Base-by-base conservation (phyloP, 768 basidiomycete genomes). In the Chlorophyllum brunneum region DNA sequence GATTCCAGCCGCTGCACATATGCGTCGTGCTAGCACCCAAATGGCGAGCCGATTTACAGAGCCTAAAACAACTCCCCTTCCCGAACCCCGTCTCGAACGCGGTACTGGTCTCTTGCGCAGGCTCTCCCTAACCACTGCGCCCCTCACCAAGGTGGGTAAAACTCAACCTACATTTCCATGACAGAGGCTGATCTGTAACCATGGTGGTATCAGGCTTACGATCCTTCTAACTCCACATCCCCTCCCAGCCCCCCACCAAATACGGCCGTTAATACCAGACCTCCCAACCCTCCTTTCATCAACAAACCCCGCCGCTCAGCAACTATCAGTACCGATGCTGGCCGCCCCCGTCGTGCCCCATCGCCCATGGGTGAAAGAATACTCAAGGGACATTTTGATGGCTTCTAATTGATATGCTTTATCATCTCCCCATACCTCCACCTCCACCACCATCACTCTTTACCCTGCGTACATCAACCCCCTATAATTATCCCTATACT, bases 281-380 rank as follows among this genome's bases (percentile, higher is more conserved):
- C 65, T n/a, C 64, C 58, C 41, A 63, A 50, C 20, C 44, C 55
- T 10, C 65, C 67, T 13, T 66, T 69, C 58, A 44, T 59, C 13
- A 68, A 67, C 47, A 68, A 66, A 58, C 72, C 72, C 11, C 77
- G 74, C 51, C 83, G 86, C 16, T 78, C 85, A n/a, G 80, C 84
- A 3, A 86, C 85, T 16, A 63, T 85, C 48, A 77, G 76, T 37
- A 63, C 66, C 42, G 70, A 75, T 11, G 56, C 56, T 18, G 54
- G 66, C n/a, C 77, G 76, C 44, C 76, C 76, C 8, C 82, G 79
- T 50, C 74, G 82, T 55, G 88, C 86, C 2, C 90, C 89, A 16
- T 90, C 88, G 33, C 90, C 90, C 5, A 92, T 92, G 91, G 92
- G 90, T 57, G 91, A 93, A 69, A 77, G 91, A 54, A 92, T 93